Evolutionary conservation across 805 yeast genomes (phyloP).

Genomic region (Metschnikowia koreensis): DNA sequence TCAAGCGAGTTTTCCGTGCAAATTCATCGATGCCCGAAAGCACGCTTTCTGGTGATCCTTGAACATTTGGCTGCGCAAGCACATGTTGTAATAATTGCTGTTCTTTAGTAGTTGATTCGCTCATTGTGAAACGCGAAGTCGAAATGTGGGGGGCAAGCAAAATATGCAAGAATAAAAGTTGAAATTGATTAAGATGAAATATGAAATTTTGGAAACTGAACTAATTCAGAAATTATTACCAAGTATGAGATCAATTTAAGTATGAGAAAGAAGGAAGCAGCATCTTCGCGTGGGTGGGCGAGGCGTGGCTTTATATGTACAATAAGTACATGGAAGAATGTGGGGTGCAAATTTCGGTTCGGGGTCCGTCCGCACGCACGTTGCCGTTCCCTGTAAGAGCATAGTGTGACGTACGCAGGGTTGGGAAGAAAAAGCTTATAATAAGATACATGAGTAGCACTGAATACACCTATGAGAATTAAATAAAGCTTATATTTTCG

Average conservation of each 20-base stretch:
- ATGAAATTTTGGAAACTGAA: no score
- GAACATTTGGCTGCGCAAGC: constrained; percentile 18
- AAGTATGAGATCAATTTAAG: no score
- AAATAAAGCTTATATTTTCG: no score
- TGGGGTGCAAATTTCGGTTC: background rate
- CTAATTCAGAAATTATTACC: no score
- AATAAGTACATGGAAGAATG: background rate
- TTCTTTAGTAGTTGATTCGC: constrained; percentile 21
- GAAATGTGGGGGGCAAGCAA: background rate
- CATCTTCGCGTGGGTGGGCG: background rate
- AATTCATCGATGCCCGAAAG: constrained; percentile 31
- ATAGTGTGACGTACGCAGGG: background rate
- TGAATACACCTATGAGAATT: no score
- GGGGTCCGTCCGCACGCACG: background rate
- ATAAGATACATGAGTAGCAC: no score
- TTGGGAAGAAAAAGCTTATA: background rate
- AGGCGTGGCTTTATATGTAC: background rate
- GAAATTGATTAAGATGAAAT: no score
- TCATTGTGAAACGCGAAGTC: background rate
- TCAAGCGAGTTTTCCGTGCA: constrained; percentile 19
- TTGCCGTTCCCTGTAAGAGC: background rate
- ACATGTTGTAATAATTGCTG: constrained; percentile 25
- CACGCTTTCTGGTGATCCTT: constrained; percentile 33
- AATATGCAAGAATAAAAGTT: no score
- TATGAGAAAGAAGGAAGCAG: background rate